Base-by-base conservation (phyloP, 345 rosid genomes). In the Syzygium aromaticum region DNA sequence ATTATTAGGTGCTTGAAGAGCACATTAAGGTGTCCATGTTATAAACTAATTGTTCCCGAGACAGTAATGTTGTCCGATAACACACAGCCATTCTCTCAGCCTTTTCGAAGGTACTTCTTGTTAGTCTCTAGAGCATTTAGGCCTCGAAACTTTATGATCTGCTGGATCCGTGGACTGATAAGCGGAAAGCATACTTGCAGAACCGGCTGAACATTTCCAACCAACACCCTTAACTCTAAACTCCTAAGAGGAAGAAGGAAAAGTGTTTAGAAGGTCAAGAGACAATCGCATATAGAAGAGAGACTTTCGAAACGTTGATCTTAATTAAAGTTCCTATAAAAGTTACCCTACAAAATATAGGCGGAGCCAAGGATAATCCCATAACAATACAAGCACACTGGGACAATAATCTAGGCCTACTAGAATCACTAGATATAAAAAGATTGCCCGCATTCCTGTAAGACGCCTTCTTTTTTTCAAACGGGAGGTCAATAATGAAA, bases 181-280 rank as follows among this genome's bases (percentile, higher is more conserved):
- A 27, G 6, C 1, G 33, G 0, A 59, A 7, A 27, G n/a, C 8
- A 59, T 12, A 59, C 14, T 11, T 27, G 1, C 25, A 0, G 4
- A 57, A 57, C 3, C 0, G 16, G 67, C 67, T 27, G 27, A 27
- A 2, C 14, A 11, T 27, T 27, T 59, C 3, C 6, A 59, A 15
- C 16, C 27, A 27, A 12, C 30, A 0, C 3, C 12, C 64, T 17
- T 27, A 59, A 25, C 16, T 25, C 2, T 27, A 27, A 59, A 59
- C 33, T 59, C 27, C 12, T 0, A 15, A 1, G 3, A 5, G 67
- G 40, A 28, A 28, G 40, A 3, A 64, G 40, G 21, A 64, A 3
- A 16, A 28, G 40, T 15, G 3, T 28, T 64, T 3, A 64, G 22
- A 64, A 64, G 40, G 40, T 64, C 22, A 1, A 3, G 22, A 8